Conservation (phyloP, 2,329 filamentous ascomycete species). For the Pochonia chlamydosporia region DNA sequence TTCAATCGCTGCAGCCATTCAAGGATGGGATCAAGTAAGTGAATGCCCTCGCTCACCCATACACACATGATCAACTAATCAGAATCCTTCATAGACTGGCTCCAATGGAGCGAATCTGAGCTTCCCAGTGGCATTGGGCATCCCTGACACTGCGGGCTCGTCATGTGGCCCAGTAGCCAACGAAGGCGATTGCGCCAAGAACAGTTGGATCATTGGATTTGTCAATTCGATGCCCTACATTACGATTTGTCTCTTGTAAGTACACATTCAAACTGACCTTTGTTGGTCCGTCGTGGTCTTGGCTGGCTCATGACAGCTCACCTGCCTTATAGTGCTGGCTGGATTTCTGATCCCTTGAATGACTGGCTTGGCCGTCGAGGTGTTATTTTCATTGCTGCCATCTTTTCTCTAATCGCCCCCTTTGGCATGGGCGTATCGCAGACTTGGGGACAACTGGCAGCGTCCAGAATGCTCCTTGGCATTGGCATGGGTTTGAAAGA, state of each 20-base stretch:
- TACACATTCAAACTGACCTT: no score
- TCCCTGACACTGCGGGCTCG: slow-evolving; percentile 25
- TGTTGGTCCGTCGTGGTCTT: slow-evolving; percentile 9
- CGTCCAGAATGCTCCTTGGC: slow-evolving; percentile 45
- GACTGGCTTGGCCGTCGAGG: slow-evolving; percentile 53
- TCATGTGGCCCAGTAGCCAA: slow-evolving; percentile 25
- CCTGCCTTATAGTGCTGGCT: slow-evolving; percentile 38
- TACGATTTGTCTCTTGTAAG: slow-evolving; percentile 36
- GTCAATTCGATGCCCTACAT: slow-evolving; percentile 47
- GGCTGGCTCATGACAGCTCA: no score
- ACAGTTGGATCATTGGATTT: slow-evolving; percentile 56
- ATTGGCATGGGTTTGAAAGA: slow-evolving; percentile 54
- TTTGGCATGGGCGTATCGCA: slow-evolving; percentile 56
- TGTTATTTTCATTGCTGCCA: slow-evolving; percentile 56
- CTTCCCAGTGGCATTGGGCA: slow-evolving; percentile 39
- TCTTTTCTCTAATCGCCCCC: slow-evolving; percentile 56
- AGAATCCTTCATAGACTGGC: slow-evolving; percentile 24
- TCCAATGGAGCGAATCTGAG: slow-evolving; percentile 43
- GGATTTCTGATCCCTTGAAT: slow-evolving; percentile 59
- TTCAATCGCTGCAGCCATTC: slow-evolving; percentile 48
- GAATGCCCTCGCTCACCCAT: not conserved
- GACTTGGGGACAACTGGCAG: slow-evolving; percentile 52
- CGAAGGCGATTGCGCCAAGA: slow-evolving; percentile 33
- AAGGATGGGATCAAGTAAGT: slow-evolving; percentile 36
- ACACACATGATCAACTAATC: not conserved